These are phyloP conservation scores for Coemansia sp. DNA, from an alignment of 192 early-diverging fungal species.

Conservation along the genomic window DNA sequence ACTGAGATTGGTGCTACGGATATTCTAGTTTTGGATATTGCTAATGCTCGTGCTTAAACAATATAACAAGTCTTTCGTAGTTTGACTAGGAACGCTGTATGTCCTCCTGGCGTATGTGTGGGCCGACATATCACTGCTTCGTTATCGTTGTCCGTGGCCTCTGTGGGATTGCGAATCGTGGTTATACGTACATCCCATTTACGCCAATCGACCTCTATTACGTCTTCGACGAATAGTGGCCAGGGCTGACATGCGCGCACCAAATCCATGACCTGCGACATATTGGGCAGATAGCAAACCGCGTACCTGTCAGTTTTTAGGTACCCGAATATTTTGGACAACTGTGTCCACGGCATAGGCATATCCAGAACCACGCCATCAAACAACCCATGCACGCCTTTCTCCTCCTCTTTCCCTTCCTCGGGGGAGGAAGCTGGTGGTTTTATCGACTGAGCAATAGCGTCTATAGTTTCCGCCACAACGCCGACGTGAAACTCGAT, in stretches of 20 bases:
- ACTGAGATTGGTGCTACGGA: conserved; percentile 87
- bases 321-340: conserved; percentile 19
- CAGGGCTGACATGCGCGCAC: conserved; percentile 12
- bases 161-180: conserved; percentile 26
- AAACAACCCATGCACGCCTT: conserved; percentile 9
- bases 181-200: conserved; percentile 42
- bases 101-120: conserved; percentile 53
- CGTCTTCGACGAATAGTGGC: conserved; percentile 45
- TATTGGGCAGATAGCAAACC: conserved; percentile 49
- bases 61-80: conserved; percentile 36
- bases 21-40: conserved; percentile 83
- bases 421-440: no score
- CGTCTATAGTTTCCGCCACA: conserved; percentile 17
- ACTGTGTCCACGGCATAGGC: conserved; percentile 49
- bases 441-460: conserved; percentile 7
- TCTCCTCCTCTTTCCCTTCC: no score
- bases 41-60: conserved; percentile 75
- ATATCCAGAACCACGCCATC: conserved; percentile 44
- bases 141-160: neutral
- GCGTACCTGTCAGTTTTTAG: conserved; percentile 35
- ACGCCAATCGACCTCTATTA: conserved; percentile 49
- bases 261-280: conserved; percentile 52
- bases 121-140: conserved; percentile 58
- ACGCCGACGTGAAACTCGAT: conserved; percentile 54
- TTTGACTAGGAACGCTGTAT: conserved; percentile 61